Evolutionary conservation across 495 filamentous ascomycete species (phyloP).

Genomic region (Xylaria longipes): DNA sequence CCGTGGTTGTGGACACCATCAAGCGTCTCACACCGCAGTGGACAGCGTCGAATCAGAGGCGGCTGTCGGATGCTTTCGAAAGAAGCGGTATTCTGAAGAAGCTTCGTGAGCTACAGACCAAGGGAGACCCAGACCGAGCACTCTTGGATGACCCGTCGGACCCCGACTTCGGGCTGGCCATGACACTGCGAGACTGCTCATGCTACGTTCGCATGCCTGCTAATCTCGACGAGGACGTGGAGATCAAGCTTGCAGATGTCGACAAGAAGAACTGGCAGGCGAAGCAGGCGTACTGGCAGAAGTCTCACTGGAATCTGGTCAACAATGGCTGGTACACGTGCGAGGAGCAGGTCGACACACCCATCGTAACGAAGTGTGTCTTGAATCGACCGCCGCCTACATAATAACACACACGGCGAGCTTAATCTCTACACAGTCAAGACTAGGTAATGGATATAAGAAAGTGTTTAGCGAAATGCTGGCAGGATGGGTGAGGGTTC

Average conservation of each 20-base stretch:
- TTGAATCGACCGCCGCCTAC: conserved; percentile 11
- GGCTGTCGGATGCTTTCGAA: conserved; percentile 32
- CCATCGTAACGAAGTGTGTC: conserved; percentile 35
- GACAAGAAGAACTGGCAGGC: conserved; percentile 80
- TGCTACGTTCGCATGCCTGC: conserved; percentile 72
- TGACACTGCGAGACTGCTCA: conserved; percentile 91
- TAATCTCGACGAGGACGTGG: conserved; percentile 53
- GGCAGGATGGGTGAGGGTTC: background rate
- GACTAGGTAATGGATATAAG: background rate
- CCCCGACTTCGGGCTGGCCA: conserved; percentile 60
- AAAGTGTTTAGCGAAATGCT: background rate
- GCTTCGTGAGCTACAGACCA: conserved; percentile 57
- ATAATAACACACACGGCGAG: background rate
- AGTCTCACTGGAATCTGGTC: conserved; percentile 66
- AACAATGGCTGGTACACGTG: conserved; percentile 77
- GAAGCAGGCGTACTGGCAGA: conserved; percentile 77
- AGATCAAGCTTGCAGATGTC: conserved; percentile 83
- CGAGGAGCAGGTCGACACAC: conserved; percentile 44
- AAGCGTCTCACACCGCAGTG: conserved; percentile 40
- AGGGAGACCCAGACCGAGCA: conserved; percentile 56
- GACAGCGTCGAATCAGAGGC: conserved; percentile 33
- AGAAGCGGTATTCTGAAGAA: conserved; percentile 46
- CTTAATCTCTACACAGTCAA: background rate
- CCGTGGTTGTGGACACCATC: conserved; percentile 44
- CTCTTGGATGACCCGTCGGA: conserved; percentile 42